Base-by-base conservation (phyloP, 2,329 filamentous ascomycete genomes). In the Colletotrichum tofieldiae region DNA sequence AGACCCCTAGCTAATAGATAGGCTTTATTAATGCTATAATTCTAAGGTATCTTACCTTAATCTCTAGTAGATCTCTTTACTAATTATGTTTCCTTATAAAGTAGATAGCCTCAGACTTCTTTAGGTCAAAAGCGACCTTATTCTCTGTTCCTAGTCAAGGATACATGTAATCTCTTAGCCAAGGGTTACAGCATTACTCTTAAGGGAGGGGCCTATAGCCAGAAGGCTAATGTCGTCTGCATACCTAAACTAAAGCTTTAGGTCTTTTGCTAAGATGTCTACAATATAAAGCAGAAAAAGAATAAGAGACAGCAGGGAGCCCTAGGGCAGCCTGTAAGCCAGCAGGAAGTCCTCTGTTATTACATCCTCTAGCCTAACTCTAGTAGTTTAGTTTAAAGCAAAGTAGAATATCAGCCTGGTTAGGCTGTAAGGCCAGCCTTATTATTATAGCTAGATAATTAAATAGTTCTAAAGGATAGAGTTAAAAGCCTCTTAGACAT, bases 401-500 rank as follows among this genome's bases (percentile, higher is more conserved):
- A 71, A 73, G 29, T 23, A 47, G 35, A 47, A 58, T 18, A 65
- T 49, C 9, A 62, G 56, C 26, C 32, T 51, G 6, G 61, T 58
- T 4, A 65, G 18, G 18, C 26, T 20, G 5, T 26, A 14, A 11
- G 18, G 49, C 70, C 45, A 73, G 23, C 65, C 65, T n/a, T 74
- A 55, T 39, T 72, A 14, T 4, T 14, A 23, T 65, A 72, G 60
- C 37, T 65, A 16, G 14, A 56, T 2, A 16, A 74, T 43, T 5
- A 74, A 61, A 11, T 55, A 20, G 7, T 65, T 62, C 4, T 23
- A 4, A 4, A 74, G 69, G 26, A 70, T 29, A 1, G 69, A 56
- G 56, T 74, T 43, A 41, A 74, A 74, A 1, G 65, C 69, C 32
- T 69, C 69, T 29, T 72, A 32, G 12, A 74, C 56, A 37, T 72